A percentile compares a stretch with the other conserved stretches of the same genome.
Evolutionary conservation across 2,329 filamentous ascomycete genomes (phyloP).

Genomic region (Penicillium corylophilum): DNA sequence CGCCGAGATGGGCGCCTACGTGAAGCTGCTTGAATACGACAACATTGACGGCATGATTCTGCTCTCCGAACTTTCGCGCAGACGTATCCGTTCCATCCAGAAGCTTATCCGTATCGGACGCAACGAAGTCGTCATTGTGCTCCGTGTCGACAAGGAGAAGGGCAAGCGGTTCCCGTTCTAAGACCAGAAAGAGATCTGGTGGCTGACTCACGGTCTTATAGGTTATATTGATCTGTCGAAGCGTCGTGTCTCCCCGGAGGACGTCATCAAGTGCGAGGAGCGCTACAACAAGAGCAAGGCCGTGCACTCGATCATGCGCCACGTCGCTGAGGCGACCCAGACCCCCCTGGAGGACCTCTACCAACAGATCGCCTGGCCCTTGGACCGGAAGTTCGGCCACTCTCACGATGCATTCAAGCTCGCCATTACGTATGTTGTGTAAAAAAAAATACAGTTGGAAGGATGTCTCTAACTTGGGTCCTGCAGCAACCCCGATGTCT

Average conservation of each 20-base stretch:
- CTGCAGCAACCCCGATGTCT: slow-evolving; percentile 83
- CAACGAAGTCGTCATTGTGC: slow-evolving; percentile 97
- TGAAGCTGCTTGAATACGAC: slow-evolving; percentile 98
- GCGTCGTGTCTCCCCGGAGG: slow-evolving; percentile 94
- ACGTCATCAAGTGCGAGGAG: slow-evolving; percentile 98
- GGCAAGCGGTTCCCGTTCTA: slow-evolving; percentile 50
- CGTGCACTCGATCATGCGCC: slow-evolving; percentile 97
- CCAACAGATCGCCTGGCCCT: slow-evolving; percentile 90
- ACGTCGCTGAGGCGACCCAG: slow-evolving; percentile 95
- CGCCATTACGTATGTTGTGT: slow-evolving; percentile 78
- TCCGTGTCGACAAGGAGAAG: slow-evolving; percentile 99
- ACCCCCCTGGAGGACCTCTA: slow-evolving; percentile 94
- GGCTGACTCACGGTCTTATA: slow-evolving; percentile 34
- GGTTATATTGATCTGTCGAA: slow-evolving; percentile 98
- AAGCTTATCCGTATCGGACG: slow-evolving; percentile 97
- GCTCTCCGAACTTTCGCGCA: slow-evolving; percentile 92
- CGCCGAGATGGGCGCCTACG: slow-evolving; percentile 99
- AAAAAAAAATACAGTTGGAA: neutral
- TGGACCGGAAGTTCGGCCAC: slow-evolving; percentile 97
- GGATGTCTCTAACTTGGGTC: slow-evolving; percentile 10
- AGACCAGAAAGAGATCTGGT: neutral
- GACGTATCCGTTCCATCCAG: slow-evolving; percentile 98
- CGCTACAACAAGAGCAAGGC: slow-evolving; percentile 99
- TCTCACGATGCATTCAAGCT: slow-evolving; percentile 98
- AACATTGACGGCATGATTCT: slow-evolving; percentile 99